A percentile compares a stretch with the other conserved stretches of the same genome.
phyloP scores from a whole-genome alignment of 805 yeast species.

The Sungouiella blattae region DNA sequence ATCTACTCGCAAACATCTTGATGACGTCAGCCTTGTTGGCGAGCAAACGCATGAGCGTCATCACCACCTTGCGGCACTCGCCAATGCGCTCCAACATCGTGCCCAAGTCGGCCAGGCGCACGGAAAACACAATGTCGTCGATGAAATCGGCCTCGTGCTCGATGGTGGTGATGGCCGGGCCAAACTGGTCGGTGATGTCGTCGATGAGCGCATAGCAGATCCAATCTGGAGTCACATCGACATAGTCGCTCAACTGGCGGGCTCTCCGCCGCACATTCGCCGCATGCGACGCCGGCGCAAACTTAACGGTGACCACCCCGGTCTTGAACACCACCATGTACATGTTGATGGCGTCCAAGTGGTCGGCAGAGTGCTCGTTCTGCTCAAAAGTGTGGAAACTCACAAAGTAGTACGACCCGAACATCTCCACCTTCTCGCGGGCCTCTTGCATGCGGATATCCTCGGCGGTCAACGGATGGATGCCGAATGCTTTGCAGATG shows the following conservation, averaged over 20 bases:
- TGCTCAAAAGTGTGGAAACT: slow-evolving; percentile 61
- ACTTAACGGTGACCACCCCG: slow-evolving; percentile 1
- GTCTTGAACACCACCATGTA: slow-evolving; percentile 3
- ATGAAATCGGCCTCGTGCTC: slow-evolving; percentile 3
- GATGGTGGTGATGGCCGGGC: slow-evolving; percentile 1
- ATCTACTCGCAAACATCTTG: slow-evolving; percentile 2
- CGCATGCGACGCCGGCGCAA: neutral
- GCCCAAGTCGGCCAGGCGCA: neutral
- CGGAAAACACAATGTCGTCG: slow-evolving; percentile 1
- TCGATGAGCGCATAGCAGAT: slow-evolving; percentile 3
- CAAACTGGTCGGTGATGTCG: slow-evolving; percentile 3
- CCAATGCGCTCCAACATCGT: slow-evolving; percentile 2
- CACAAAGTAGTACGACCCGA: slow-evolving; percentile 64
- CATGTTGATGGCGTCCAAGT: slow-evolving; percentile 3
- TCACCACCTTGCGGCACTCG: slow-evolving; percentile 1
- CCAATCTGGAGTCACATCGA: slow-evolving; percentile 4
- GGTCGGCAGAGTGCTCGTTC: slow-evolving; percentile 1
- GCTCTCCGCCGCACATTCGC: slow-evolving; percentile 2
- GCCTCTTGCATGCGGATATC: slow-evolving; percentile 3
- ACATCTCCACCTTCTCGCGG: slow-evolving; percentile 4
- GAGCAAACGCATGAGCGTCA: slow-evolving; percentile 3
- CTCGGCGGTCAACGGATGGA: slow-evolving; percentile 4
- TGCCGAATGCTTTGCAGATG: slow-evolving; percentile 1
- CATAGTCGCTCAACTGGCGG: slow-evolving; percentile 2
- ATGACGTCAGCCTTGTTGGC: slow-evolving; percentile 4